Base-by-base conservation (phyloP, 2,329 filamentous ascomycete species). In the Chaetomiaceae sp. region DNA sequence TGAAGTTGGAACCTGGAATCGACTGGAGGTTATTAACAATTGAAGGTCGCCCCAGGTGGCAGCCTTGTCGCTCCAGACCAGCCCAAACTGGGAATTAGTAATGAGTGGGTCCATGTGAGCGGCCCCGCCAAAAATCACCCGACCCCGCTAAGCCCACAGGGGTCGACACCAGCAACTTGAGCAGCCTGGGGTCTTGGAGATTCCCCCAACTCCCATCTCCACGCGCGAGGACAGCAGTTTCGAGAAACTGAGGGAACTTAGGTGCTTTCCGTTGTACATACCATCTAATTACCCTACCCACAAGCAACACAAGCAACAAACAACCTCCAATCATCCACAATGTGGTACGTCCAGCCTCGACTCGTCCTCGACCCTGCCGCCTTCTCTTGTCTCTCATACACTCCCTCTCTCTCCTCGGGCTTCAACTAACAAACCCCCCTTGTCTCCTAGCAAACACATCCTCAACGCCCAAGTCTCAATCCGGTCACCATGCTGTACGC, bases 381-480 rank as follows among this genome's bases (percentile, higher is more conserved):
- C 25, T 27, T 12, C 25, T 6, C 5, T 19, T 3, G 20, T 33
- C 4, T 16, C 8, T 34, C 48, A 14, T 17, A 13, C 27, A 16
- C 21, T 27, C 9, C 7, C 2, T 19, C 7, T n/a, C 10, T 19
- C 20, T 12, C 16, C 16, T 19, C 30, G n/a, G 16, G 41, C 31
- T n/a, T n/a, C n/a, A 41, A 16, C 51, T 44, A 53, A 54, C 51
- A 44, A 35, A 35, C 21, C 30, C 25, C 25, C 25, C 10, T 27
- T 27, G 6, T 10, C 10, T 27, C 19, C 31, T n/a, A 96, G 93
- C 78, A 97, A 97, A 79, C 93, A 99, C 76, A 78, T 99, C 65
- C 84, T 99, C 69, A 99, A 99, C 77, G 93, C 92, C 57, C 93
- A 99, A 73, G 93, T 99, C 65, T 77, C 92, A 51, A 95, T 99